These are phyloP conservation scores for Actinidia arguta DNA, from an alignment of 179 eudicot genomes.

Conservation along the genomic window DNA sequence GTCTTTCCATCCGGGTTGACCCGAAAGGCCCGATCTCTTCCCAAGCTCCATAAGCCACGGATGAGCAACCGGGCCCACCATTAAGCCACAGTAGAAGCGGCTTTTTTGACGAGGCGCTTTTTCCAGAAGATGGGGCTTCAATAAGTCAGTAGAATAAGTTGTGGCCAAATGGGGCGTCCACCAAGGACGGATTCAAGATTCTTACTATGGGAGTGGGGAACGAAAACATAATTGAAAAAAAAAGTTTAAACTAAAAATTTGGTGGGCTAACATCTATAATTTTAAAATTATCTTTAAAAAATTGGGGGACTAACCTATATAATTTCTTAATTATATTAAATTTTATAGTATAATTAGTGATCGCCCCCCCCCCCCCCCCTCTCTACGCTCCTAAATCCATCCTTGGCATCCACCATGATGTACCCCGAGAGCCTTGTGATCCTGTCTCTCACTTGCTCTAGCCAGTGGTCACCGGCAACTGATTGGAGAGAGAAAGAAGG, in stretches of 20 bases:
- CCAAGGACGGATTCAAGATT: too few species aligned
- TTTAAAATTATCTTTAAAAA: too few species aligned
- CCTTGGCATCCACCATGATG: slow-evolving; percentile 70
- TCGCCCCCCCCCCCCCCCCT: slow-evolving; percentile 83
- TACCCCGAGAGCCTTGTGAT: slow-evolving; percentile 81
- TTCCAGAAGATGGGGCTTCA: slow-evolving; percentile 57
- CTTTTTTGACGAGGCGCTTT: slow-evolving; percentile 59
- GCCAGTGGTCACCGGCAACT: too few species aligned
- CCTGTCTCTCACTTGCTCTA: slow-evolving; percentile 70
- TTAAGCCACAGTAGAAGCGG: slow-evolving; percentile 93
- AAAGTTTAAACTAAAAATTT: too few species aligned
- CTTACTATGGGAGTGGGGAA: too few species aligned
- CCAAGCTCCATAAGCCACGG: slow-evolving; percentile 93
- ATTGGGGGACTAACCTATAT: too few species aligned
- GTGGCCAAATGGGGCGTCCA: too few species aligned
- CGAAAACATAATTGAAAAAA: too few species aligned
- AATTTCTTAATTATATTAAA: too few species aligned
- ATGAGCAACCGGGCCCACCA: slow-evolving; percentile 99
- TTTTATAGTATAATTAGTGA: too few species aligned
- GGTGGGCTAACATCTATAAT: too few species aligned
- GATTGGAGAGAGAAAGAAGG: too few species aligned
- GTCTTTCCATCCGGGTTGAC: slow-evolving; percentile 72
- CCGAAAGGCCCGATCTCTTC: slow-evolving; percentile 97
- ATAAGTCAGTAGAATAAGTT: slow-evolving; percentile 91
- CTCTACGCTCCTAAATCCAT: slow-evolving; percentile 63